Percentiles rank a stretch among this genome's conserved stretches.
These are phyloP conservation scores for Ilyonectria destructans DNA, from an alignment of 2,329 filamentous ascomycete species.

Conservation along the genomic window DNA sequence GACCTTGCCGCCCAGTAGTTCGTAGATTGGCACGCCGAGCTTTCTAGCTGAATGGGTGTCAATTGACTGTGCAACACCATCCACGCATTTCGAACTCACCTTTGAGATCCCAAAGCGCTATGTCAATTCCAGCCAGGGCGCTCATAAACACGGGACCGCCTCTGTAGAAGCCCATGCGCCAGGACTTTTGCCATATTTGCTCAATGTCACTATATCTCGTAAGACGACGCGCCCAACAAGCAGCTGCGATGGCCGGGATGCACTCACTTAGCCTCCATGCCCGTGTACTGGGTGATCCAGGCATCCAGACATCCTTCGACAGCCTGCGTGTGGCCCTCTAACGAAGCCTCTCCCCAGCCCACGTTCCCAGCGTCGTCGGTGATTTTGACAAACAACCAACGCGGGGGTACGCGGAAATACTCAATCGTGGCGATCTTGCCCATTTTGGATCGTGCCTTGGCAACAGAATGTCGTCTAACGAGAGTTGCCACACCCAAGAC, in stretches of 20 bases:
- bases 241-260: too few relatives aligned
- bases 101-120: slow-evolving; percentile 86
- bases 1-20: slow-evolving; percentile 83
- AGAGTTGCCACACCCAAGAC: neutral
- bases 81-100: slow-evolving; percentile 46
- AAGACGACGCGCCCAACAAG: neutral
- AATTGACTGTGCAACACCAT: neutral
- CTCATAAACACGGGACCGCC: slow-evolving; percentile 88
- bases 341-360: slow-evolving; percentile 83
- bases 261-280: slow-evolving; percentile 79
- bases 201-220: slow-evolving; percentile 76
- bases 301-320: slow-evolving; percentile 83
- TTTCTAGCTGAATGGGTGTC: slow-evolving; percentile 56
- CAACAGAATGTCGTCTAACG: neutral
- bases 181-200: slow-evolving; percentile 84
- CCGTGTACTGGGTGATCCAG: slow-evolving; percentile 74
- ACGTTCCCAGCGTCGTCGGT: slow-evolving; percentile 75
- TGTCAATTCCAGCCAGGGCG: slow-evolving; percentile 83
- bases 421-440: slow-evolving; percentile 67
- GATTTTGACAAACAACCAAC: slow-evolving; percentile 86
- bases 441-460: slow-evolving; percentile 40
- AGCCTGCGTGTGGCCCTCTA: slow-evolving; percentile 82
- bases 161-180: slow-evolving; percentile 81
- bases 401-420: slow-evolving; percentile 82
- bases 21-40: slow-evolving; percentile 77